These are phyloP conservation scores for Garcia nutans DNA, from an alignment of 345 rosid species.

Conservation along the genomic window DNA sequence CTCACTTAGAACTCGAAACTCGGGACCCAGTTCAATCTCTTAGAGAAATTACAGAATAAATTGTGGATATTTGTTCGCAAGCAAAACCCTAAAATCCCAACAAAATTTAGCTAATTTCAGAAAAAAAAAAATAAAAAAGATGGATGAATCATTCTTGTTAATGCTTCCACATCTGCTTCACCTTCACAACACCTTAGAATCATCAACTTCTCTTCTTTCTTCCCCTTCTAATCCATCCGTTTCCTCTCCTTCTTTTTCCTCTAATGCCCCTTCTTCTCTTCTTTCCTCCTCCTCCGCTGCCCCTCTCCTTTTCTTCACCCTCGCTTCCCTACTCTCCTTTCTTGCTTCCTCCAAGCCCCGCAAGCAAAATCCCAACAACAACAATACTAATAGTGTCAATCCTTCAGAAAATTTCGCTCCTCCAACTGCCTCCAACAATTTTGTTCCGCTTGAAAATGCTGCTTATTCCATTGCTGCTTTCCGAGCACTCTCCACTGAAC, in stretches of 20 bases:
- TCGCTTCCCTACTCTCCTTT: slow-evolving; percentile 44
- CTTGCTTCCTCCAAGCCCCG: slow-evolving; percentile 30
- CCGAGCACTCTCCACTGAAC: slow-evolving; percentile 88
- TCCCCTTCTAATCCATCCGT: slow-evolving; percentile 44
- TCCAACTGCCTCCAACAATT: slow-evolving; percentile 34
- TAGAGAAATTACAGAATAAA: no score
- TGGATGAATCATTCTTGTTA: slow-evolving; percentile 85
- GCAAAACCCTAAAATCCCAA: slow-evolving; percentile 13
- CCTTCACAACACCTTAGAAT: slow-evolving; percentile 83
- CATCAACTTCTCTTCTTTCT: slow-evolving; percentile 60
- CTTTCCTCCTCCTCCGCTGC: slow-evolving; percentile 36
- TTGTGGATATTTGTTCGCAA: neutral
- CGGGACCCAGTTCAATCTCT: no score
- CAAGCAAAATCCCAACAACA: neutral
- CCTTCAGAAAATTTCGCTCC: slow-evolving; percentile 11
- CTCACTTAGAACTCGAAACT: no score
- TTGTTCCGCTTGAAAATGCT: slow-evolving; percentile 43
- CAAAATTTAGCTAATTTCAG: no score
- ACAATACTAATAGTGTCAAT: slow-evolving; percentile 6
- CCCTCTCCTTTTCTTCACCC: slow-evolving; percentile 35
- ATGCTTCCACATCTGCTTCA: slow-evolving; percentile 91
- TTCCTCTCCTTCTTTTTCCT: slow-evolving; percentile 31
- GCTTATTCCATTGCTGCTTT: slow-evolving; percentile 79
- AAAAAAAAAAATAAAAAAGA: slow-evolving; percentile 5
- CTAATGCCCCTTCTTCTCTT: slow-evolving; percentile 38